Evolutionary conservation across 345 rosid genomes (phyloP).

Genomic region (Gynandropsis gynandra): DNA sequence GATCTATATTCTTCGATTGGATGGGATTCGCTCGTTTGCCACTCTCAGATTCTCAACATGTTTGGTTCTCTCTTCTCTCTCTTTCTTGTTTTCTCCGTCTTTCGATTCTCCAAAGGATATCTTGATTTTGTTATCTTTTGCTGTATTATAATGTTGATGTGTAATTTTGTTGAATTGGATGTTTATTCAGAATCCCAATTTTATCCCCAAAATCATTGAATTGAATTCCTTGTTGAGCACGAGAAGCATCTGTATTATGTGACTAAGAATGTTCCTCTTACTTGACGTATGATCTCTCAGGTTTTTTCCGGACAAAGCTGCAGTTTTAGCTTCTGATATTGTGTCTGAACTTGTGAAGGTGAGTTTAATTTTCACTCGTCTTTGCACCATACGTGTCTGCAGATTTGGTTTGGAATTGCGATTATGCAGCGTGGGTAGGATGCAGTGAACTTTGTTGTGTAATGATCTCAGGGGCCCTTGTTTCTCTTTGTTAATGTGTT

Average conservation of each 20-base stretch:
- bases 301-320: slow-evolving; percentile 83
- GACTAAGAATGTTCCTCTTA: too few relatives aligned
- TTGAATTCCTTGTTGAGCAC: neutral
- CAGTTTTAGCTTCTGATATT: slow-evolving; percentile 48
- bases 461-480: slow-evolving; percentile 8
- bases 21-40: slow-evolving; percentile 78
- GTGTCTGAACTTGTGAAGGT: slow-evolving; percentile 66
- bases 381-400: too few relatives aligned
- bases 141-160: neutral
- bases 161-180: neutral
- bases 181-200: too few relatives aligned
- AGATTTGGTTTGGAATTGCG: neutral
- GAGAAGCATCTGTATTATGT: slow-evolving; percentile 1
- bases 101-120: too few relatives aligned
- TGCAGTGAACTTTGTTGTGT: neutral
- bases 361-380: neutral
- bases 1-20: slow-evolving; percentile 61
- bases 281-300: slow-evolving; percentile 25
- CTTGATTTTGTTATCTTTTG: neutral
- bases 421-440: neutral
- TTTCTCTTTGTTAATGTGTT: slow-evolving; percentile 6
- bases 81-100: neutral
- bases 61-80: slow-evolving; percentile 20
- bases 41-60: slow-evolving; percentile 80
- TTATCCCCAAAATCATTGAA: neutral